These are phyloP conservation scores for Neurospora pannonica DNA, from an alignment of 495 filamentous ascomycete genomes.

Conservation along the genomic window DNA sequence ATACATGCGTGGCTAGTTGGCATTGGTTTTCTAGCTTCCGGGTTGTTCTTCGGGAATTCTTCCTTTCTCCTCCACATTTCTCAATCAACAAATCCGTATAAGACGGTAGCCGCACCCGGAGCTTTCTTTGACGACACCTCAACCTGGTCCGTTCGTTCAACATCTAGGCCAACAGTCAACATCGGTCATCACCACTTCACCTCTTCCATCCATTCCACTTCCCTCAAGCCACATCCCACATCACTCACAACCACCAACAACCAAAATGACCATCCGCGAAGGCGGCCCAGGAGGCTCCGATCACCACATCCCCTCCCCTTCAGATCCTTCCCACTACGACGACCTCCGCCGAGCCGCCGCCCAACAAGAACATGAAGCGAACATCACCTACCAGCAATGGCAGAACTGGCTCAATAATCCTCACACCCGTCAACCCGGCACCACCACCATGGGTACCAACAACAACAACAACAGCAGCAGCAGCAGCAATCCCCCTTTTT, in stretches of 20 bases:
- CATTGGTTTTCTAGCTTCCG: background rate
- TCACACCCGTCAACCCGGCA: background rate
- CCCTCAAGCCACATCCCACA: background rate
- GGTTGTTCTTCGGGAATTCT: background rate
- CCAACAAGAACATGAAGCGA: background rate
- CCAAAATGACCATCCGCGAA: background rate
- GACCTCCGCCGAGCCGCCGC: background rate
- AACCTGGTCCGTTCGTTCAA: background rate
- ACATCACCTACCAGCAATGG: background rate
- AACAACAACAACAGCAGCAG: too few species aligned
- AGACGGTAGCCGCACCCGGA: background rate
- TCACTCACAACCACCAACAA: background rate
- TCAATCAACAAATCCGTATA: background rate
- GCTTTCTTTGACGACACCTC: background rate
- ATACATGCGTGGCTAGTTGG: background rate
- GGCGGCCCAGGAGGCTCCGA: background rate
- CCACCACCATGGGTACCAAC: too few species aligned
- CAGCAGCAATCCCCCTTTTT: too few species aligned
- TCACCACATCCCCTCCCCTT: background rate
- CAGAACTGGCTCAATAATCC: background rate
- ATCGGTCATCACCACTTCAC: background rate
- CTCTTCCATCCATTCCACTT: background rate
- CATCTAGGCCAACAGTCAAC: background rate
- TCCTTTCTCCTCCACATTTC: background rate
- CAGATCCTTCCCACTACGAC: background rate